phyloP scores from a whole-genome alignment of 371 early-diverging fungal species.

The Saksenaea vasiformis region DNA sequence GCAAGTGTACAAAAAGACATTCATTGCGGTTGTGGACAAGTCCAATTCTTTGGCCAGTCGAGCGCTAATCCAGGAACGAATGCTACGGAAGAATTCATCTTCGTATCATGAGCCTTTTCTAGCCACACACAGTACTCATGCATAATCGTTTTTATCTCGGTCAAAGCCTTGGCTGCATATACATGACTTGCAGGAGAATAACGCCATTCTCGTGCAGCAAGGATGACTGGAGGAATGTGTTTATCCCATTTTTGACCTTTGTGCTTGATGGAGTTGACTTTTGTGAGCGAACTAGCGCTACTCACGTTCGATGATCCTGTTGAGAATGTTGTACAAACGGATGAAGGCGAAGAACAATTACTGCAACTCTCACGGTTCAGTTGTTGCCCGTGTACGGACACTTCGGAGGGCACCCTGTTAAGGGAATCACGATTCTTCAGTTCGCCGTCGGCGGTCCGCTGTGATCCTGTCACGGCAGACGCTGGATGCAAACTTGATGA shows the following conservation, averaged over 20 bases:
- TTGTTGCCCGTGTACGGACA: neutral
- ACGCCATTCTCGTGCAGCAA: conserved; percentile 1
- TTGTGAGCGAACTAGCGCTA: neutral
- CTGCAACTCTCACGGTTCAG: neutral
- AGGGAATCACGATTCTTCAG: neutral
- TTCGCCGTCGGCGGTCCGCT: neutral
- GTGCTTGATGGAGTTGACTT: neutral
- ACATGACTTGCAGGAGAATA: conserved; percentile 14
- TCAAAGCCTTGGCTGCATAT: conserved; percentile 13
- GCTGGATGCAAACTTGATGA: neutral
- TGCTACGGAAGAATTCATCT: neutral
- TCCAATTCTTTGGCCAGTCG: conserved; percentile 20
- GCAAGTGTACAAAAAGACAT: neutral
- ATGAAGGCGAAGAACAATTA: neutral
- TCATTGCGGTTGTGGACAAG: conserved; percentile 2
- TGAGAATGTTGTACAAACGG: neutral
- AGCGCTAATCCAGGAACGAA: conserved; percentile 5
- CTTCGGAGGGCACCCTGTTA: neutral
- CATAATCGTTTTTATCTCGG: conserved; percentile 6
- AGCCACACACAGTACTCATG: conserved; percentile 10
- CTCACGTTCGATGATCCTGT: conserved; percentile 2
- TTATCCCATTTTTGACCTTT: neutral
- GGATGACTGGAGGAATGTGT: neutral
- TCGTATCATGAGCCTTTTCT: neutral
- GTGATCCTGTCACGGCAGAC: neutral